phyloP scores from a whole-genome alignment of 768 basidiomycete species.

The Pisolithus albus region DNA sequence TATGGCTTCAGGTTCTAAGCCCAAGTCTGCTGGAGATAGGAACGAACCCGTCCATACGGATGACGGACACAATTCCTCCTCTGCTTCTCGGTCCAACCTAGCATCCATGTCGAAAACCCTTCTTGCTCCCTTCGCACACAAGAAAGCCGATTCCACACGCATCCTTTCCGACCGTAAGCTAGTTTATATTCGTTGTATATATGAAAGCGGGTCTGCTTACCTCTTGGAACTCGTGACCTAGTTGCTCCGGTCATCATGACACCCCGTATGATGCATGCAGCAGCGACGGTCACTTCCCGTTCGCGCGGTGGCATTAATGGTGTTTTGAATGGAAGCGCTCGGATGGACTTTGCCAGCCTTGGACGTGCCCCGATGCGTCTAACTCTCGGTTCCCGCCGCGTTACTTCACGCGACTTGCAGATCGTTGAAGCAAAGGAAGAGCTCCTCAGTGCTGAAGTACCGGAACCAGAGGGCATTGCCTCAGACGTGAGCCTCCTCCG shows the following conservation, averaged over 20 bases:
- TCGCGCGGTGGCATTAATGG: constrained; percentile 30
- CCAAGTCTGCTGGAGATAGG: constrained; percentile 16
- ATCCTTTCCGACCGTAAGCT: constrained; percentile 71
- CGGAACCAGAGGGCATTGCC: constrained; percentile 65
- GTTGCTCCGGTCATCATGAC: constrained; percentile 91
- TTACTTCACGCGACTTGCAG: constrained; percentile 79
- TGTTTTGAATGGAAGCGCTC: constrained; percentile 24
- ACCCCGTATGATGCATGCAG: constrained; percentile 69
- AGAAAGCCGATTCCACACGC: constrained; percentile 59
- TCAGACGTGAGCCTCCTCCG: constrained; percentile 74
- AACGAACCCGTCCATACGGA: constrained; percentile 35
- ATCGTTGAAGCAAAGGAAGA: constrained; percentile 79
- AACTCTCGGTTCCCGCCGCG: constrained; percentile 54
- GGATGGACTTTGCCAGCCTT: constrained; percentile 68
- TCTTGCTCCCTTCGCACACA: constrained; percentile 55
- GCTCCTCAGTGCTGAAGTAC: constrained; percentile 62
- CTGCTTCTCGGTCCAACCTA: constrained; percentile 39
- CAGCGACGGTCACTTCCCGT: constrained; percentile 60
- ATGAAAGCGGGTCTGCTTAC: background rate
- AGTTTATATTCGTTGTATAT: background rate
- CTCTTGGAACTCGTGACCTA: constrained; percentile 8
- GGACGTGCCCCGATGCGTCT: constrained; percentile 73
- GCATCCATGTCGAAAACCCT: constrained; percentile 64
- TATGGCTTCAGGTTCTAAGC: constrained; percentile 11
- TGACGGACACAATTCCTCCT: constrained; percentile 26